These are phyloP conservation scores for Gossypium herbaceum DNA, from an alignment of 345 rosid genomes.

Conservation along the genomic window DNA sequence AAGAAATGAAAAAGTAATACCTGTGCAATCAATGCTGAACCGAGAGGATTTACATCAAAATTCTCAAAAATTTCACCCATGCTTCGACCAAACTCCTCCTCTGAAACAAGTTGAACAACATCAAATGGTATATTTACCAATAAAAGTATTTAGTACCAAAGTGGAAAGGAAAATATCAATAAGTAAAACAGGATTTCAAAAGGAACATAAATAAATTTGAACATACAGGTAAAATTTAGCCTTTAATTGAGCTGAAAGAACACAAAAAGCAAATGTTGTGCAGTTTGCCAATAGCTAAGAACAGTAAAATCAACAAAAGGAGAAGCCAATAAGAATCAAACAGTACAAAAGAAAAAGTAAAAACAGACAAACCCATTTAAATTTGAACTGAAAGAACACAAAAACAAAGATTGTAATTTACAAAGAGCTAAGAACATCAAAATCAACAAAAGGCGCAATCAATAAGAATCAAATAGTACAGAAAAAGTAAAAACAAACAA, in stretches of 20 bases:
- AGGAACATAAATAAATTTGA: neutral
- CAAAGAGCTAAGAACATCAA: slow-evolving; percentile 1
- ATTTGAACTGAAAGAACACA: neutral
- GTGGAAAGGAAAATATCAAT: neutral
- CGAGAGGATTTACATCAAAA: slow-evolving; percentile 74
- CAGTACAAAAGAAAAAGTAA: neutral
- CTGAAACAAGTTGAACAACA: slow-evolving; percentile 46
- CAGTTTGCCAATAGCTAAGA: neutral
- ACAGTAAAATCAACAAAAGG: slow-evolving; percentile 2
- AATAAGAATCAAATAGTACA: slow-evolving; percentile 1
- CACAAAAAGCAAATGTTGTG: neutral
- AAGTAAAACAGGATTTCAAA: neutral
- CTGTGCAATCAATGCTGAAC: slow-evolving; percentile 97
- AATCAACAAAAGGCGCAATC: neutral
- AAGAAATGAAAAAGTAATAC: slow-evolving; percentile 28
- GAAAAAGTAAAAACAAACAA: neutral
- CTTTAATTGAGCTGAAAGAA: neutral
- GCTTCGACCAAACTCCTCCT: slow-evolving; percentile 62
- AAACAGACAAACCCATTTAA: neutral
- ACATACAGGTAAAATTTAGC: neutral
- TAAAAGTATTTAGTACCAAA: neutral
- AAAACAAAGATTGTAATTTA: neutral
- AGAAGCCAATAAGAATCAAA: neutral
- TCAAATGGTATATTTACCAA: slow-evolving; percentile 26
- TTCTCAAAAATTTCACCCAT: slow-evolving; percentile 57